These are phyloP conservation scores for Pestalotiopsis fici DNA, from an alignment of 2,329 filamentous ascomycete species.

Conservation along the genomic window DNA sequence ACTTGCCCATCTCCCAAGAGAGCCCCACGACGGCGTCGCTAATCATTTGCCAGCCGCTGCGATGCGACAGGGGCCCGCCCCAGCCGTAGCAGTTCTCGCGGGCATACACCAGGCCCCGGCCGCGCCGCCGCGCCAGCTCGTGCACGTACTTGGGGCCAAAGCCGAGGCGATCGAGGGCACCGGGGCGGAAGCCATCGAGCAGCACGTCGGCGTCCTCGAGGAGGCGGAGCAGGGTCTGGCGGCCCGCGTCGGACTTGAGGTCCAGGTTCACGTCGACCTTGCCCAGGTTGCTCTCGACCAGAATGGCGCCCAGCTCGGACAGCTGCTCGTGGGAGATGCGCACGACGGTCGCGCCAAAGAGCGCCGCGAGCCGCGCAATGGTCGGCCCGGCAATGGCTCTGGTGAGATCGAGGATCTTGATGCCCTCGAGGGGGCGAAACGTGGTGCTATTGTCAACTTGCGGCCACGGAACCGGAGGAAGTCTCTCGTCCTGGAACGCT, in stretches of 20 bases:
- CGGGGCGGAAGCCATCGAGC: constrained; percentile 69
- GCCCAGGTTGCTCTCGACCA: constrained; percentile 66
- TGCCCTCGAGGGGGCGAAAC: constrained; percentile 46
- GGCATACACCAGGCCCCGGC: constrained; percentile 67
- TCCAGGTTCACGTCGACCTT: constrained; percentile 68
- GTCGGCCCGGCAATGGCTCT: constrained; percentile 75
- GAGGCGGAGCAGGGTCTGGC: constrained; percentile 56
- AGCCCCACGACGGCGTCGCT: constrained; percentile 34
- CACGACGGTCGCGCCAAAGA: constrained; percentile 73
- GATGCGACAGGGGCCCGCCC: constrained; percentile 56
- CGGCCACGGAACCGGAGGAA: constrained; percentile 28
- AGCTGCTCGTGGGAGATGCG: constrained; percentile 69
- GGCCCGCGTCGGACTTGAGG: constrained; percentile 54
- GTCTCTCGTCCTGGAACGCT: constrained; percentile 10
- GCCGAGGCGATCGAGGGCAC: constrained; percentile 62
- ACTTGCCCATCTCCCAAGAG: constrained; percentile 28
- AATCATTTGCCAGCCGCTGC: constrained; percentile 64
- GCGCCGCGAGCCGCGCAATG: constrained; percentile 68
- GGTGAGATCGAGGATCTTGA: constrained; percentile 75
- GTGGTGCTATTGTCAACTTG: constrained; percentile 16
- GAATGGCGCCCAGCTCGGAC: constrained; percentile 71
- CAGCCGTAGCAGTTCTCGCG: constrained; percentile 73
- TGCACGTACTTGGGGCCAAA: constrained; percentile 59
- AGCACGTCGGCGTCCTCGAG: constrained; percentile 65
- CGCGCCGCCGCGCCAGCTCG: constrained; percentile 52